phyloP scores from a whole-genome alignment of 345 rosid species.

The Schrenkiella parvula region DNA sequence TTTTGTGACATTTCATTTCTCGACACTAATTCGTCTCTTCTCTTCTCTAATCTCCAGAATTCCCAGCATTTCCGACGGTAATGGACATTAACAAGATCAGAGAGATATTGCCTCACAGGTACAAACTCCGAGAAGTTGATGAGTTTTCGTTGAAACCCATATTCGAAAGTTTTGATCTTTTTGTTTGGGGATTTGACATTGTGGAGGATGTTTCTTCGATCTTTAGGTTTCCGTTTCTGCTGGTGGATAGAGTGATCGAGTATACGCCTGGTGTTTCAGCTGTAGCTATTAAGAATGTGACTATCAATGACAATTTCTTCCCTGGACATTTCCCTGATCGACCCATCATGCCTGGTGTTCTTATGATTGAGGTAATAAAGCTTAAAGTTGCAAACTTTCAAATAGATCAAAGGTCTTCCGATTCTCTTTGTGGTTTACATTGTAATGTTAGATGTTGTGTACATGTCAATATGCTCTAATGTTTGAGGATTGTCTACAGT shows the following conservation, averaged over 20 bases:
- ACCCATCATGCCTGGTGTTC: conserved; percentile 99
- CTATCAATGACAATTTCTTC: conserved; percentile 94
- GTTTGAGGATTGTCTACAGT: conserved; percentile 27
- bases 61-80: conserved; percentile 40
- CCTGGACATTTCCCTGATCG: conserved; percentile 99
- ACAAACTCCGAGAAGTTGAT: conserved; percentile 31
- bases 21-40: neutral
- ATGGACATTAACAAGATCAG: conserved; percentile 89
- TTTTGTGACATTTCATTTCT: neutral
- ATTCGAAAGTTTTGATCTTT: conserved; percentile 36
- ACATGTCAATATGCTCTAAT: neutral
- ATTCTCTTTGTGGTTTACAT: neutral
- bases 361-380: conserved; percentile 84
- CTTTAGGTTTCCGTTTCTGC: conserved; percentile 82
- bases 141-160: conserved; percentile 41
- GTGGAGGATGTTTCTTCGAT: neutral
- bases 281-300: conserved; percentile 92
- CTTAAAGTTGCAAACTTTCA: neutral
- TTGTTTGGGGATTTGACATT: neutral
- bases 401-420: conserved; percentile 44
- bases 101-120: conserved; percentile 93
- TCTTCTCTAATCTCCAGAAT: conserved; percentile 9
- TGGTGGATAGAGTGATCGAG: conserved; percentile 97
- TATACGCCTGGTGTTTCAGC: conserved; percentile 88
- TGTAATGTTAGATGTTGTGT: neutral